Evolutionary conservation across 495 filamentous ascomycete genomes (phyloP).

Genomic region (Articulospora tetracladia): DNA sequence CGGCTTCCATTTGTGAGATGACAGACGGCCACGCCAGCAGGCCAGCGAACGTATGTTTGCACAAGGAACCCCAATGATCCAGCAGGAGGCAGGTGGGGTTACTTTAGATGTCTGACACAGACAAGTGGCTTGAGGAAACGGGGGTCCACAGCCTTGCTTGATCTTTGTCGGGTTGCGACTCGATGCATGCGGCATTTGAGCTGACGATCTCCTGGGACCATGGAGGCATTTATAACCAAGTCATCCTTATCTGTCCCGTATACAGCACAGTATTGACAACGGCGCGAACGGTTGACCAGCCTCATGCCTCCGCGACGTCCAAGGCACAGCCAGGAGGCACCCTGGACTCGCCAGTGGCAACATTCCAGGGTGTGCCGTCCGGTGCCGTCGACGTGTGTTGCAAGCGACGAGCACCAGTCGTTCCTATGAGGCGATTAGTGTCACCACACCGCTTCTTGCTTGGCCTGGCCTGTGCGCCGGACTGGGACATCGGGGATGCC

Average conservation of each 20-base stretch:
- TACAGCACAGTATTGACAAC: too few species aligned
- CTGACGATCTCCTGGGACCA: neutral
- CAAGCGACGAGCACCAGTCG: neutral
- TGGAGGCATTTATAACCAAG: neutral
- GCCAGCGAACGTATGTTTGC: neutral
- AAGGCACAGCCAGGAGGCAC: neutral
- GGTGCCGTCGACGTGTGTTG: neutral
- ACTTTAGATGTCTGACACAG: neutral
- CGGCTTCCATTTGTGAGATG: neutral
- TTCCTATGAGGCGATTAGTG: neutral
- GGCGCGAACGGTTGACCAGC: neutral
- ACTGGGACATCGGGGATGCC: neutral
- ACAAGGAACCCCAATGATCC: neutral
- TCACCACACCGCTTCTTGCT: neutral
- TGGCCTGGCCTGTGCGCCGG: neutral
- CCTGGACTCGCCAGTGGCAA: too few species aligned
- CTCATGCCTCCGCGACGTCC: neutral
- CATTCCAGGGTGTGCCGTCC: too few species aligned
- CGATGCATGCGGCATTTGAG: neutral
- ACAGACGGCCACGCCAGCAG: neutral
- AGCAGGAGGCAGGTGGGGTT: neutral
- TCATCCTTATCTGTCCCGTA: neutral
- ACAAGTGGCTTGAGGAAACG: neutral
- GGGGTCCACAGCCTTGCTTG: neutral
- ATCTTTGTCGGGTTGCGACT: neutral